Base-by-base conservation (phyloP, 2,329 filamentous ascomycete species). In the Fusarium brachygibbosum region DNA sequence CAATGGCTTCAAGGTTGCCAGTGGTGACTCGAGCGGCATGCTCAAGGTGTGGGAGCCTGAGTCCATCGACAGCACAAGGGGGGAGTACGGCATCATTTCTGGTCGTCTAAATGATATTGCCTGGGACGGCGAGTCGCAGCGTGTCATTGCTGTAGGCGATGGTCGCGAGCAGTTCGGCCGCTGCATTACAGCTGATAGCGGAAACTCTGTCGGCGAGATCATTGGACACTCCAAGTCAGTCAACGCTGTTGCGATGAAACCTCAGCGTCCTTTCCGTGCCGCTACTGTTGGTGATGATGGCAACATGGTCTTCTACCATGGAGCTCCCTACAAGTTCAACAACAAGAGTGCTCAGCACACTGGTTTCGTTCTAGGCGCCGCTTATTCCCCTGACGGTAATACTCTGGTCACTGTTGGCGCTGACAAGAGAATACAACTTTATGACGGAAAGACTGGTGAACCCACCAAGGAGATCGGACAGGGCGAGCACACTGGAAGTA, bases 41-140 rank as follows among this genome's bases (percentile, higher is more conserved):
- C 93, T 99, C 41, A 89, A 93, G 69, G 92, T 99, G 6, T 99
- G 96, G 96, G 95, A 98, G 79, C 90, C 92, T 14, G 91, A 95
- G 57, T 93, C 93, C 72, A 94, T 94, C 45, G 85, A 86, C 56
- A 93, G 91, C 75, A 97, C 93, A 45, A 97, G 97, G 80, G 93
- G 94, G 71, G 95, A 98, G 80, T 98, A 97, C 81, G 87, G 90
- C 76, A 98, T 98, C 81, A 94, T 98, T 76, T 94, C 93, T 34
- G 96, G 96, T 14, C 91, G 93, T 55, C 95, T 99, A 82, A 97
- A 97, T 78, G 96, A 99, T 79, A 89, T 99, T 70, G 95, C 94
- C 2, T 99, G 96, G 94, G 96, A 98, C 76, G 95, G 94, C 59
- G 96, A 99, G 81, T 97, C 93, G 65, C 94, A 98, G 83, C 91